A percentile compares a stretch with the other conserved stretches of the same genome.
Evolutionary conservation across 2,329 filamentous ascomycete genomes (phyloP).

Genomic region (Venturiaceae sp.): DNA sequence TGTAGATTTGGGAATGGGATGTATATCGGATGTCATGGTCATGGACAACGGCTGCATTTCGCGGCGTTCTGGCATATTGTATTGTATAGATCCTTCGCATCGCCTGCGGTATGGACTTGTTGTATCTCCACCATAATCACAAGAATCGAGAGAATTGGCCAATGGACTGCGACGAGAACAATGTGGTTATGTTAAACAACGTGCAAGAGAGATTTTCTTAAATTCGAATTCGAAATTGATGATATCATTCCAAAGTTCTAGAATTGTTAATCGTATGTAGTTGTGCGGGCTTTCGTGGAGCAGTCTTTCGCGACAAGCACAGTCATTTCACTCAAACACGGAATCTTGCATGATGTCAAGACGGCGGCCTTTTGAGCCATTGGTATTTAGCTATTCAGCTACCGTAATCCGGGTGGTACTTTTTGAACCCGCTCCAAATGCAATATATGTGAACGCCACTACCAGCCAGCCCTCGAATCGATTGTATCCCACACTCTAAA

Average conservation of each 20-base stretch:
- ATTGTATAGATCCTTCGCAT: not conserved
- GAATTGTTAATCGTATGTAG: too few species aligned
- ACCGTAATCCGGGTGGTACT: not conserved
- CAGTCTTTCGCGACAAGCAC: too few species aligned
- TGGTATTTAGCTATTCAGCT: not conserved
- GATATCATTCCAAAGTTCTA: too few species aligned
- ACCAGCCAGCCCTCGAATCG: not conserved
- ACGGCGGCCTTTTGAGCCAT: not conserved
- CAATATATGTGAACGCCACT: not conserved
- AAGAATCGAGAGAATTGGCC: not conserved
- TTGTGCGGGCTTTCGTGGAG: too few species aligned
- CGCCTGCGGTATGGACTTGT: not conserved
- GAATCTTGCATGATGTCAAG: not conserved
- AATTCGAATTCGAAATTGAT: too few species aligned
- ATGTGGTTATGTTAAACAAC: too few species aligned
- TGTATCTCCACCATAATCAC: not conserved
- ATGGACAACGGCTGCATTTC: not conserved
- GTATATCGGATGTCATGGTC: not conserved
- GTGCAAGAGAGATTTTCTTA: too few species aligned
- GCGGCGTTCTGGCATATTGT: not conserved
- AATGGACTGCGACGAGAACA: too few species aligned
- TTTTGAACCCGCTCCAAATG: slow-evolving; percentile 6
- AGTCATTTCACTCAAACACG: not conserved
- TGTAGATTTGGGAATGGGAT: not conserved
- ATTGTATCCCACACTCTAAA: slow-evolving; percentile 47